Evolutionary conservation across 192 early-diverging fungal genomes (phyloP).

Genomic region (Globomyces pollinis-pini): DNA sequence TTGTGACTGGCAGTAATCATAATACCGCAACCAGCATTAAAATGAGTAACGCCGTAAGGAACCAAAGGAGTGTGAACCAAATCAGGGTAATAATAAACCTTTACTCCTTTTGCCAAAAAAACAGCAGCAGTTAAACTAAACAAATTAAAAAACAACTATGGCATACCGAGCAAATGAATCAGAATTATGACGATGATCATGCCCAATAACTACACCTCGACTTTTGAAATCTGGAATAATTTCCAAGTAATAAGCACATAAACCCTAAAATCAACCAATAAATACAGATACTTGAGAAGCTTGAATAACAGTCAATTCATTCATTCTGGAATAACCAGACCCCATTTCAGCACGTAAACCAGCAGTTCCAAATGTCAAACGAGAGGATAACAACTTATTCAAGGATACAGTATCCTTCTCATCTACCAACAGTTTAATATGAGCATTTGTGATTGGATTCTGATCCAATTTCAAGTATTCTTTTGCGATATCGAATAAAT

Average conservation of each 20-base stretch:
- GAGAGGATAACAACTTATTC: not conserved
- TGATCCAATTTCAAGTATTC: conserved; percentile 8
- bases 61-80: conserved; percentile 83
- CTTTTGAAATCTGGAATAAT: conserved; percentile 45
- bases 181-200: conserved; percentile 91
- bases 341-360: conserved; percentile 89
- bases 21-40: conserved; percentile 71
- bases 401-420: not conserved
- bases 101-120: conserved; percentile 69
- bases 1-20: conserved; percentile 97
- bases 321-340: conserved; percentile 89
- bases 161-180: conserved; percentile 72
- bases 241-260: conserved; percentile 60
- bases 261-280: no score
- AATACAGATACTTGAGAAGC: conserved; percentile 69
- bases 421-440: not conserved
- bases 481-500: no score
- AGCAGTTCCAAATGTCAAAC: conserved; percentile 21
- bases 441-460: conserved; percentile 3
- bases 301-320: conserved; percentile 86
- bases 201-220: conserved; percentile 84
- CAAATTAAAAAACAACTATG: no score
- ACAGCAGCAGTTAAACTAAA: conserved; percentile 69
- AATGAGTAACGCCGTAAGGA: conserved; percentile 75
- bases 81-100: conserved; percentile 66